These are phyloP conservation scores for Solanum virginianum DNA, from an alignment of 257 asterid species.

Conservation along the genomic window DNA sequence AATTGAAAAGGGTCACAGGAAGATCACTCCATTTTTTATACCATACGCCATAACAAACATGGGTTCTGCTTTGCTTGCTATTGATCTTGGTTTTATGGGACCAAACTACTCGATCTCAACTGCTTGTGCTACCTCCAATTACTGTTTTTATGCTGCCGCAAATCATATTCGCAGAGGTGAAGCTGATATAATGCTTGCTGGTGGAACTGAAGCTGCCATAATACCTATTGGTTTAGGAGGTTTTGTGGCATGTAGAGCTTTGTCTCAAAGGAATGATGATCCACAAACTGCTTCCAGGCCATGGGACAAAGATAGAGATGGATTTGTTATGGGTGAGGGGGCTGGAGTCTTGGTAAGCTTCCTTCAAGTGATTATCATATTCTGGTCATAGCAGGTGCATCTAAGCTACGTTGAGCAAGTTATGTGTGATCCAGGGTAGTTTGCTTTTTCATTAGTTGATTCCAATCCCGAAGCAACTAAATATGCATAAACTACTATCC, in stretches of 20 bases:
- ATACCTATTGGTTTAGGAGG: constrained; percentile 96
- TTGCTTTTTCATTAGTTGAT: background rate
- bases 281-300: constrained; percentile 91
- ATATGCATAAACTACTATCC: background rate
- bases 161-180: constrained; percentile 97
- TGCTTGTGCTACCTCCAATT: constrained; percentile 94
- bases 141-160: constrained; percentile 92
- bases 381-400: background rate
- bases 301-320: constrained; percentile 85
- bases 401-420: background rate
- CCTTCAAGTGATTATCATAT: background rate
- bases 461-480: background rate
- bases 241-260: constrained; percentile 89
- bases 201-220: constrained; percentile 95
- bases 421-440: background rate
- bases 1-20: constrained; percentile 71
- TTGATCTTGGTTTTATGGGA: constrained; percentile 94
- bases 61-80: constrained; percentile 93
- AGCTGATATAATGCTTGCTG: constrained; percentile 87
- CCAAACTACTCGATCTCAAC: constrained; percentile 93
- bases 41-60: constrained; percentile 93
- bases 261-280: constrained; percentile 89
- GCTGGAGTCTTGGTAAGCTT: constrained; percentile 81
- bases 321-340: constrained; percentile 96
- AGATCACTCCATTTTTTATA: constrained; percentile 84